Conservation (phyloP, 495 filamentous ascomycete species). For the Darksidea phi region DNA sequence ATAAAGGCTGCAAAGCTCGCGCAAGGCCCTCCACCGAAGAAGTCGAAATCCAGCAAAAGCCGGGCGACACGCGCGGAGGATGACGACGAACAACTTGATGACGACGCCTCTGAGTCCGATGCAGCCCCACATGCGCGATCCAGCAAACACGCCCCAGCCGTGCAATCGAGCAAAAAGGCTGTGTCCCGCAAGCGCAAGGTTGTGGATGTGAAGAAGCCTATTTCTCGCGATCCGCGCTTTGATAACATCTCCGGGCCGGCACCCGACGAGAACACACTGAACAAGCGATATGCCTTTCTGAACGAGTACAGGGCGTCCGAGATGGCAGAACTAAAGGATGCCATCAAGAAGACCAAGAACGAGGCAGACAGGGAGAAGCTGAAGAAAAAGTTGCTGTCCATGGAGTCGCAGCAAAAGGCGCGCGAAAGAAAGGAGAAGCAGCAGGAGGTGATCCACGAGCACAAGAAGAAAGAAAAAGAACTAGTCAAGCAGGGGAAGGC, state of each 20-base stretch:
- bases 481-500: slow-evolving; percentile 76
- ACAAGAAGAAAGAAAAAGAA: slow-evolving; percentile 80
- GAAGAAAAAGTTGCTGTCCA: slow-evolving; percentile 52
- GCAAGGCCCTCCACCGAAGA: slow-evolving; percentile 8
- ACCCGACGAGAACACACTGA: slow-evolving; percentile 56
- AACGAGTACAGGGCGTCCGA: slow-evolving; percentile 79
- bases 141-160: slow-evolving; percentile 84
- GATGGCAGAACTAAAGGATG: slow-evolving; percentile 66
- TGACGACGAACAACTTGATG: slow-evolving; percentile 39
- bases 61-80: not conserved
- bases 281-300: slow-evolving; percentile 78
- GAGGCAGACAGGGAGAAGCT: slow-evolving; percentile 60
- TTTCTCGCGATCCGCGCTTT: slow-evolving; percentile 82
- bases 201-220: slow-evolving; percentile 55
- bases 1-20: slow-evolving; percentile 36
- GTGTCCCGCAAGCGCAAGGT: slow-evolving; percentile 78
- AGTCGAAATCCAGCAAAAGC: slow-evolving; percentile 9
- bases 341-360: slow-evolving; percentile 67
- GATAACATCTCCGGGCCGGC: slow-evolving; percentile 53
- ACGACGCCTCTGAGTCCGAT: slow-evolving; percentile 40
- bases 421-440: slow-evolving; percentile 65
- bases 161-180: slow-evolving; percentile 74
- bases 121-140: slow-evolving; percentile 48
- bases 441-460: slow-evolving; percentile 63
- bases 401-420: slow-evolving; percentile 66